A percentile compares a stretch with the other conserved stretches of the same genome.
phyloP scores from a whole-genome alignment of 257 asterid genomes.

The Ocimum tenuiflorum region DNA sequence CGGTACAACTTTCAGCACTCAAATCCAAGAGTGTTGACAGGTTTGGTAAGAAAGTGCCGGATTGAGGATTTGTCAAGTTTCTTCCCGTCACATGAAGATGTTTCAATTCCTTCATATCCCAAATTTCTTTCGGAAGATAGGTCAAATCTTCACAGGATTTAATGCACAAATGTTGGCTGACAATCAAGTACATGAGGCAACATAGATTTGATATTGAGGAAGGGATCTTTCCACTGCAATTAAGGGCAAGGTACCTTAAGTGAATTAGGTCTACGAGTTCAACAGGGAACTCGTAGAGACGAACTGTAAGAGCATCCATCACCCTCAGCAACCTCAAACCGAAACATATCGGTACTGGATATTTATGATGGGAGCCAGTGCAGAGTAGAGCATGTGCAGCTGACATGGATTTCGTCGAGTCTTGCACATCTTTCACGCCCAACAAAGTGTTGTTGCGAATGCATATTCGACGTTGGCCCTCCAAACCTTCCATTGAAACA shows the following conservation, averaged over 20 bases:
- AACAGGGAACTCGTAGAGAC: conserved; percentile 4
- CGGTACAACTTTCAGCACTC: not conserved
- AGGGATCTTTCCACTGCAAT: not conserved
- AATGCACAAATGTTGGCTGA: not conserved
- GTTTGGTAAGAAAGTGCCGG: not conserved
- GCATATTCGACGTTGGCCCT: not conserved
- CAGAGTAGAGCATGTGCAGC: not conserved
- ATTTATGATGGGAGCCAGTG: not conserved
- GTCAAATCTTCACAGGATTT: not conserved
- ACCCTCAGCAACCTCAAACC: not conserved
- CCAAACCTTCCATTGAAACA: not conserved
- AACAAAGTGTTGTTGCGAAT: not conserved
- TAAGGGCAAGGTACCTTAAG: not conserved
- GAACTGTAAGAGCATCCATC: not conserved
- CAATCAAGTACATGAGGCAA: not conserved
- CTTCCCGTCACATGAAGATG: not conserved
- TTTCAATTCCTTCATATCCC: conserved; percentile 10
- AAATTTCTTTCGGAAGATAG: not conserved
- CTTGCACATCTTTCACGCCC: not conserved
- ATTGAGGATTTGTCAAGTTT: not conserved
- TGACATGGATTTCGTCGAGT: not conserved
- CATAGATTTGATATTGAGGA: not conserved
- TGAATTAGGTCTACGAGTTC: not conserved
- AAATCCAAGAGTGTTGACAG: not conserved
- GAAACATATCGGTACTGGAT: not conserved